These are phyloP conservation scores for Spinellus fusiger DNA, from an alignment of 192 early-diverging fungal genomes.

Conservation along the genomic window DNA sequence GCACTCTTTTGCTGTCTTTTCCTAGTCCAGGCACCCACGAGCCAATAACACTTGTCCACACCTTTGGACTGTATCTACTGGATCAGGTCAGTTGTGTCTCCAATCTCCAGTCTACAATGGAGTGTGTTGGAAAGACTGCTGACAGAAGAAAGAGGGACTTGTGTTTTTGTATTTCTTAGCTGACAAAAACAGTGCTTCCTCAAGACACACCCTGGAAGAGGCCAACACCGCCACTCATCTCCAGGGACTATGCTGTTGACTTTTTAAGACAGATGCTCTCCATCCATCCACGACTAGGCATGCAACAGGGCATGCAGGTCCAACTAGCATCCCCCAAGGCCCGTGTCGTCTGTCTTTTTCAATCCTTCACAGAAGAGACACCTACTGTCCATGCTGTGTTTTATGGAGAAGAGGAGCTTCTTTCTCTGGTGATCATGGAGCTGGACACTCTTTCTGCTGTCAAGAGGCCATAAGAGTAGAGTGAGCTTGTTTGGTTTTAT, in stretches of 20 bases:
- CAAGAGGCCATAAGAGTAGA: too few species aligned
- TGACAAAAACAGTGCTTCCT: too few species aligned
- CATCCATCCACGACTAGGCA: too few species aligned
- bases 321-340: not conserved
- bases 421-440: not conserved
- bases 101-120: not conserved
- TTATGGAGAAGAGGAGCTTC: not conserved
- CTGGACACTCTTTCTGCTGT: not conserved
- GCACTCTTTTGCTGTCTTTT: slow-evolving; percentile 3
- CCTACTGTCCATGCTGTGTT: not conserved
- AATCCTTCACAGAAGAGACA: not conserved
- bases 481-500: not conserved
- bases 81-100: slow-evolving; percentile 20
- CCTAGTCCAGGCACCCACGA: slow-evolving; percentile 37
- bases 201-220: too few species aligned
- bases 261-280: too few species aligned
- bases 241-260: too few species aligned
- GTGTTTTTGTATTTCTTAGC: too few species aligned
- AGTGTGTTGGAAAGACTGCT: not conserved
- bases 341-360: not conserved
- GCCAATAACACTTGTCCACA: slow-evolving; percentile 26
- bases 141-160: too few species aligned
- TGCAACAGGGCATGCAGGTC: not conserved
- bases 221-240: too few species aligned
- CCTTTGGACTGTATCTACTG: slow-evolving; percentile 37